These are phyloP conservation scores for Moesziomyces parantarcticus DNA, from an alignment of 1,284 basidiomycete genomes.

Conservation along the genomic window DNA sequence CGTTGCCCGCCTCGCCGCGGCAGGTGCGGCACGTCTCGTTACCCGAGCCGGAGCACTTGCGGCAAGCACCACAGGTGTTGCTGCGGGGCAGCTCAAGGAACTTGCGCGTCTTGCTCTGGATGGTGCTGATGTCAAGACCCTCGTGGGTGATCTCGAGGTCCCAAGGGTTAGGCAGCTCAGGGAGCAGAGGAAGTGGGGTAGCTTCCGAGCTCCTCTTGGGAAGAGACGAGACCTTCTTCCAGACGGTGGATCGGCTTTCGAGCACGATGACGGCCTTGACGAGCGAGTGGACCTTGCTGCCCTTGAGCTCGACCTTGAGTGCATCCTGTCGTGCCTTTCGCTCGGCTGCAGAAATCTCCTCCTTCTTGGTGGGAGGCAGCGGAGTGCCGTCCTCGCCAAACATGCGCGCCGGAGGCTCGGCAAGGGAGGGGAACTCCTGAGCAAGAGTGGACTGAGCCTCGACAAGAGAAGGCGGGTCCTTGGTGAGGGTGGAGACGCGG, in stretches of 20 bases:
- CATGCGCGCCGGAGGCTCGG: conserved; percentile 48
- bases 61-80: conserved; percentile 30
- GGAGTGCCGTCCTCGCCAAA: conserved; percentile 48
- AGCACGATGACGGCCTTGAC: conserved; percentile 52
- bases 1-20: conserved; percentile 50
- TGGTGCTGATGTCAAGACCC: conserved; percentile 44
- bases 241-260: conserved; percentile 41
- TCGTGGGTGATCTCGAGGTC: conserved; percentile 44
- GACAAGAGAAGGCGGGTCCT: conserved; percentile 15
- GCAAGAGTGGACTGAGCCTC: conserved; percentile 28
- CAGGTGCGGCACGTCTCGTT: conserved; percentile 44
- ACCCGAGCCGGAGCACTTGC: conserved; percentile 46
- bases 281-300: conserved; percentile 45
- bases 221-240: conserved; percentile 42
- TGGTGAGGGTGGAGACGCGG: conserved; percentile 21
- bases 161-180: conserved; percentile 53
- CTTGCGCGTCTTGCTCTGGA: conserved; percentile 51
- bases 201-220: conserved; percentile 13
- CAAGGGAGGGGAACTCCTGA: conserved; percentile 36
- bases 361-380: conserved; percentile 50
- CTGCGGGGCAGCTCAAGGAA: conserved; percentile 51
- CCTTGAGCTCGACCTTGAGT: conserved; percentile 42
- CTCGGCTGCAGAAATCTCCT: conserved; percentile 46
- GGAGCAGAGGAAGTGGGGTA: conserved; percentile 33
- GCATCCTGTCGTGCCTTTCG: conserved; percentile 43